Evolutionary conservation across 139 green algal species (phyloP).

Genomic region (Chlorella sp.): DNA sequence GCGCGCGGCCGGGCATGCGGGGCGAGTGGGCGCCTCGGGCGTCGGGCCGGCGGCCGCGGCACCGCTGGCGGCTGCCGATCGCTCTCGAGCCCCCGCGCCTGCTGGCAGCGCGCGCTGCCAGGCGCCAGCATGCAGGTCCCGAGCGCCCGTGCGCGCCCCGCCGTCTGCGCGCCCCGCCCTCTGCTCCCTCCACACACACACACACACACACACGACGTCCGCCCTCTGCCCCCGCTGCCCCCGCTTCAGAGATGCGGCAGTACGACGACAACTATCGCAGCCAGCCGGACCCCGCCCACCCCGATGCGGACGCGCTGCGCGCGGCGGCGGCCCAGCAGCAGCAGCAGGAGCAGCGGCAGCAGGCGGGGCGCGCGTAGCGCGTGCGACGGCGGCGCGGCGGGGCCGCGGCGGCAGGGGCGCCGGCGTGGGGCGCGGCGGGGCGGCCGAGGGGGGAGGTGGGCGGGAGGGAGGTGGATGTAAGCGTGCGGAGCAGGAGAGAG

Average conservation of each 20-base stretch:
- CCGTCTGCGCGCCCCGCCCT: background rate
- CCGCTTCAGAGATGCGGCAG: slow-evolving; percentile 23
- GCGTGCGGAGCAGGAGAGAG: too few relatives aligned
- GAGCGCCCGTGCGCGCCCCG: background rate
- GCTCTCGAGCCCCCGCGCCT: background rate
- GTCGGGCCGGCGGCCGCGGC: too few relatives aligned
- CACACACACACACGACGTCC: background rate
- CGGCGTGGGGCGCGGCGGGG: too few relatives aligned
- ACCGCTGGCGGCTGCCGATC: too few relatives aligned
- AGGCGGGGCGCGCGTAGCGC: too few relatives aligned
- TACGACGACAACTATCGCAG: slow-evolving; percentile 25
- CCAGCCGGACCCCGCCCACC: slow-evolving; percentile 20
- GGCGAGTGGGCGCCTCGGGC: too few relatives aligned
- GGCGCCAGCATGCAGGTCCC: background rate
- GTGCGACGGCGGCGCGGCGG: too few relatives aligned
- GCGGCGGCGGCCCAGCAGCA: slow-evolving; percentile 1
- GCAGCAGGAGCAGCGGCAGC: background rate
- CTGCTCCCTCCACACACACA: background rate
- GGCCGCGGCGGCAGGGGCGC: too few relatives aligned
- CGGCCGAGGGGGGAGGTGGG: too few relatives aligned
- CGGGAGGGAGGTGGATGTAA: too few relatives aligned
- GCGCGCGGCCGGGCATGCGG: too few relatives aligned
- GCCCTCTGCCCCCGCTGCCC: background rate
- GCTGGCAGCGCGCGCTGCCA: background rate
- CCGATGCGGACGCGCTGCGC: background rate